A percentile compares a stretch with the other conserved stretches of the same genome.
These are phyloP conservation scores for Fusarium sulawesiense DNA, from an alignment of 2,329 filamentous ascomycete species.

Conservation along the genomic window DNA sequence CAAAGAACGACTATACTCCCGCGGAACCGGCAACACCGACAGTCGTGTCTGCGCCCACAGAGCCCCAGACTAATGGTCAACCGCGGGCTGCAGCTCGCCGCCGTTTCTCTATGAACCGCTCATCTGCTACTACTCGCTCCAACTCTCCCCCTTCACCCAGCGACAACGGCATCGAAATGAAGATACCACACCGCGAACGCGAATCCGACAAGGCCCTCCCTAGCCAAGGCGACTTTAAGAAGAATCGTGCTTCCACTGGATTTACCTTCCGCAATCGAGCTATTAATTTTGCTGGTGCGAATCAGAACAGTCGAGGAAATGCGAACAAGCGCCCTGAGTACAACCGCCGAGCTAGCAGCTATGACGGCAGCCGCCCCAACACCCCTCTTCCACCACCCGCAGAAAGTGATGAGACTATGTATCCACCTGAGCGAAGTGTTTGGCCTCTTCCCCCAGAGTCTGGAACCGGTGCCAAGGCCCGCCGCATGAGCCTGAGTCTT, in stretches of 20 bases:
- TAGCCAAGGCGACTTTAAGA: slow-evolving; percentile 60
- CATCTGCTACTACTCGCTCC: slow-evolving; percentile 59
- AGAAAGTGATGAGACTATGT: slow-evolving; percentile 45
- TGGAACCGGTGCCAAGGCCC: slow-evolving; percentile 80
- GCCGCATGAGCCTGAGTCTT: slow-evolving; percentile 79
- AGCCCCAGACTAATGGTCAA: slow-evolving; percentile 45
- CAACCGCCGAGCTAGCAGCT: slow-evolving; percentile 60
- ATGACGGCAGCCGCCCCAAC: slow-evolving; percentile 54
- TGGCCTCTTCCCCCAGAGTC: slow-evolving; percentile 73
- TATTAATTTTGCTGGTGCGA: slow-evolving; percentile 59
- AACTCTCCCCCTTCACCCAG: slow-evolving; percentile 63
- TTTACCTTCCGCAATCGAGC: slow-evolving; percentile 60
- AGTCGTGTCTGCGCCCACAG: slow-evolving; percentile 41
- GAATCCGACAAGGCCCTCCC: slow-evolving; percentile 52
- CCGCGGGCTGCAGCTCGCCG: slow-evolving; percentile 49
- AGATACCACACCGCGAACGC: slow-evolving; percentile 44
- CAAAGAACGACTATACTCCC: slow-evolving; percentile 39
- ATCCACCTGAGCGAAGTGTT: slow-evolving; percentile 58
- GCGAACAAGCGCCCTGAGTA: slow-evolving; percentile 41
- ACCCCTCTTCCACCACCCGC: slow-evolving; percentile 34
- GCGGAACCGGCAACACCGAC: slow-evolving; percentile 44
- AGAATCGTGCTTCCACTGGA: slow-evolving; percentile 64
- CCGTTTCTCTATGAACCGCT: slow-evolving; percentile 60
- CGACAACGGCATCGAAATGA: slow-evolving; percentile 58
- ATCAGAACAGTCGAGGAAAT: slow-evolving; percentile 28